A percentile compares a stretch with the other conserved stretches of the same genome.
Conservation (phyloP, 768 basidiomycete genomes). For the Psilocybe tampanensis region DNA sequence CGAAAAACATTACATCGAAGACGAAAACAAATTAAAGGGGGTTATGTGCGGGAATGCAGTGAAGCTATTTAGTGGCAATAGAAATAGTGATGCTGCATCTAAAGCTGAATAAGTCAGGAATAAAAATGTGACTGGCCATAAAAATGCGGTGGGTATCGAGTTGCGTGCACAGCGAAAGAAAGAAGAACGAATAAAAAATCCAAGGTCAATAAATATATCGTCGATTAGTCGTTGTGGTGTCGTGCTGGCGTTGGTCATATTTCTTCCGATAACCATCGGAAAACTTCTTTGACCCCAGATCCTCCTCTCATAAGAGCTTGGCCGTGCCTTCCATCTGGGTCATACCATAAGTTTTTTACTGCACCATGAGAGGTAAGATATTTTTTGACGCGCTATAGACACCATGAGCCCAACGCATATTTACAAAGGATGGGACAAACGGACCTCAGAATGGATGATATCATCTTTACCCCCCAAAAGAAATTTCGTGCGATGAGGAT, state of each 20-base stretch:
- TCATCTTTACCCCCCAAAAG: conserved; percentile 83
- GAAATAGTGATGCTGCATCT: background rate
- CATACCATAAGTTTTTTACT: conserved; percentile 63
- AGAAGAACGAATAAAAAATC: background rate
- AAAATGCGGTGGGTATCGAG: conserved; percentile 3
- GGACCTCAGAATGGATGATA: conserved; percentile 74
- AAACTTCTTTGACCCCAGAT: conserved; percentile 54
- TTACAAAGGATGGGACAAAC: conserved; percentile 13
- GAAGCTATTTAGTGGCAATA: conserved; percentile 38
- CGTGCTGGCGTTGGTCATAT: background rate
- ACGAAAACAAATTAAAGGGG: conserved; percentile 39
- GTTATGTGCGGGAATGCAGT: conserved; percentile 55
- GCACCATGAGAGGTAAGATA: conserved; percentile 81
- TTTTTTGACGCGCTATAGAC: conserved; percentile 60
- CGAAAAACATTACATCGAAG: conserved; percentile 46
- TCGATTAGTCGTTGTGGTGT: background rate
- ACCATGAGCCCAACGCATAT: background rate
- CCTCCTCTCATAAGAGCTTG: conserved; percentile 56
- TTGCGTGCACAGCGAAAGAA: background rate
- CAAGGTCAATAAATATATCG: background rate
- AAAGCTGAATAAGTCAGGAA: background rate
- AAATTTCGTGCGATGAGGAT: conserved; percentile 68
- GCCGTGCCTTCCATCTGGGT: conserved; percentile 66
- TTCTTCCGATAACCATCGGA: conserved; percentile 59
- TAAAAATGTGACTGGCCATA: background rate